These are phyloP conservation scores for Platanus orientalis DNA, from an alignment of 164 flowering plant genomes.

Conservation along the genomic window DNA sequence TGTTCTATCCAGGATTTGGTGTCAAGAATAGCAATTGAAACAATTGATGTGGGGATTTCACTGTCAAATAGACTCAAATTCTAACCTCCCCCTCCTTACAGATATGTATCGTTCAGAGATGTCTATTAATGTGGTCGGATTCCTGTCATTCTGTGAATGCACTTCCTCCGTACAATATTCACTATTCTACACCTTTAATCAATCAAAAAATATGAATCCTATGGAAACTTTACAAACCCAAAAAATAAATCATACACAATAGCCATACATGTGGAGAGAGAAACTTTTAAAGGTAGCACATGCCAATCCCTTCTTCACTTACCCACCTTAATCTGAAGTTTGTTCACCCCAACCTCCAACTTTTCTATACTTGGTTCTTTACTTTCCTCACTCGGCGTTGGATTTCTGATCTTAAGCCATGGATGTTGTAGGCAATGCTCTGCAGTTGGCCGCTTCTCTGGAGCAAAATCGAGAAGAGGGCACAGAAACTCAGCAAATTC, in stretches of 20 bases:
- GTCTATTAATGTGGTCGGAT: not conserved
- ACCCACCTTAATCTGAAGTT: conserved; percentile 43
- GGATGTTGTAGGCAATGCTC: conserved; percentile 79
- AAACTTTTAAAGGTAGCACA: conserved; percentile 6
- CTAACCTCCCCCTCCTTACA: too few relatives aligned
- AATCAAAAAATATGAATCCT: conserved; percentile 4
- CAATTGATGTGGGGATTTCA: too few relatives aligned
- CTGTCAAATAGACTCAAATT: too few relatives aligned
- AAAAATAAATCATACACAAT: conserved; percentile 22
- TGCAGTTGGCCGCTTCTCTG: conserved; percentile 93
- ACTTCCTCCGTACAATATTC: too few relatives aligned
- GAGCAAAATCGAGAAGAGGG: conserved; percentile 83
- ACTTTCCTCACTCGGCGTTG: conserved; percentile 19
- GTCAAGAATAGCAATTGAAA: too few relatives aligned
- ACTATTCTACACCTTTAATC: too few relatives aligned
- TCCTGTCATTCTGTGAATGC: not conserved
- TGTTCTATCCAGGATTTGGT: too few relatives aligned
- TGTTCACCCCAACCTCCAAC: conserved; percentile 45
- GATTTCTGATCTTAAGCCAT: conserved; percentile 49
- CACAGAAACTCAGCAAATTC: conserved; percentile 69
- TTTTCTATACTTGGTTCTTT: conserved; percentile 33
- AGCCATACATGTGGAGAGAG: conserved; percentile 22
- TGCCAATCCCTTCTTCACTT: conserved; percentile 29
- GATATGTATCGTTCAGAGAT: too few relatives aligned
- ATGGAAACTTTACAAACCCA: conserved; percentile 12